Base-by-base conservation (phyloP, 73 alveolate genomes). In the Stentor roeselii region DNA sequence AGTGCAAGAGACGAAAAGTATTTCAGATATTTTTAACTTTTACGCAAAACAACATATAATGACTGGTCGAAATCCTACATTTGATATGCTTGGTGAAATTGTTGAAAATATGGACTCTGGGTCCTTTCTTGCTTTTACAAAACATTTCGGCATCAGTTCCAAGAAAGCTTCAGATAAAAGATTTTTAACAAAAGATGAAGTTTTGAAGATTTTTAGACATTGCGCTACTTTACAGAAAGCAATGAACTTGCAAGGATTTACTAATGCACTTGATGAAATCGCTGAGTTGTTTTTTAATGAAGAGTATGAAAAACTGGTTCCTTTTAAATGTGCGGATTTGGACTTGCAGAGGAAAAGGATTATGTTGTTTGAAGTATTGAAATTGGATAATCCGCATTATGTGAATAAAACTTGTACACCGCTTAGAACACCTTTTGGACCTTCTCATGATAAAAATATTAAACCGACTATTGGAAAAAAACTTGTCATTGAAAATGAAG, bases 161-260 rank as follows among this genome's bases (percentile, higher is more conserved):
- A 67, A 67, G 34, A 67, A 67, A 67, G 80, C 34, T 67, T 36
- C 21, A 30, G 41, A 32, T 11, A 67, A 67, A 67, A 0, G 80
- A 67, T 67, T 30, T 34, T 34, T 67, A 40, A 67, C 80, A 21
- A 67, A 67, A 67, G 41, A 67, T 15, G 80, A 67, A 40, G n/a
- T 67, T 21, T 1, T 67, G 41, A 32, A 67, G 1, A 67, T 67
- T 34, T 67, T 67, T 40, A 67, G 34, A 67, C n/a, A 32, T 21
- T 21, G 42, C n/a, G 1, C 80, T 21, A 32, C 37, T 30, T 67
- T 67, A 40, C 80, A 67, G 41, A 67, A 32, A 34, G 14, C n/a
- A 27, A 67, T 67, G 80, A 67, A 67, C 34, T 67, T 67, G 11
- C 80, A 67, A 67, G 80, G 80, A 67, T 67, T 67, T 67, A 67